These are phyloP conservation scores for Orbilia quercus DNA, from an alignment of 2,329 filamentous ascomycete species.

Conservation along the genomic window DNA sequence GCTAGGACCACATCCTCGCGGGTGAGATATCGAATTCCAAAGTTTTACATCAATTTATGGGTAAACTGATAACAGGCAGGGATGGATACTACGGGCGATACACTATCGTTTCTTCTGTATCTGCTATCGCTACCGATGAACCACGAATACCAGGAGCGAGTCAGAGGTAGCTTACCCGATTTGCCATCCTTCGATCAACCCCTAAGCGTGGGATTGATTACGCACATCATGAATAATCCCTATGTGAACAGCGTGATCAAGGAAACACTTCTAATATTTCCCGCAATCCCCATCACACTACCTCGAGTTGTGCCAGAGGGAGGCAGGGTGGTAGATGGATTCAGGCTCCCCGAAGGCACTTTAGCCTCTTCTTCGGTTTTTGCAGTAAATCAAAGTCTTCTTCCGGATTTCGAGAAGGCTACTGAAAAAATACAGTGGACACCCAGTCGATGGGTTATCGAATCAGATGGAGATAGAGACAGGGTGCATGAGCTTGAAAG, in stretches of 20 bases:
- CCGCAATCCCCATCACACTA: conserved; percentile 65
- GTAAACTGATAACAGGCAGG: conserved; percentile 19
- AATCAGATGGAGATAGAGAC: conserved; percentile 27
- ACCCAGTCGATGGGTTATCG: conserved; percentile 51
- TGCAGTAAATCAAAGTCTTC: conserved; percentile 65
- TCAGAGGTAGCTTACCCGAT: conserved; percentile 60
- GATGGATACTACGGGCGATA: conserved; percentile 58
- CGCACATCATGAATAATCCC: conserved; percentile 60
- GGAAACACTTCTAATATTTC: conserved; percentile 67
- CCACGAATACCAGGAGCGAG: conserved; percentile 64
- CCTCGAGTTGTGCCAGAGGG: conserved; percentile 42
- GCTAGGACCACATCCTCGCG: conserved; percentile 57
- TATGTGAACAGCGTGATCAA: conserved; percentile 68
- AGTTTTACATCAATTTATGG: not conserved
- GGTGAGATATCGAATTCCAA: conserved; percentile 30
- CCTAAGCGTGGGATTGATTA: conserved; percentile 19
- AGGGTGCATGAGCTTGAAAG: conserved; percentile 54
- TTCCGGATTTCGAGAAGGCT: conserved; percentile 25
- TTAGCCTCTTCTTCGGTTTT: conserved; percentile 65
- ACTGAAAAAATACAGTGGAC: conserved; percentile 10
- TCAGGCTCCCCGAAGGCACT: conserved; percentile 68
- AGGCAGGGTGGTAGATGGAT: conserved; percentile 70
- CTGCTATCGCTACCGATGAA: conserved; percentile 66
- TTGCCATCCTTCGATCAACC: conserved; percentile 31
- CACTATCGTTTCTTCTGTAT: conserved; percentile 68